phyloP scores from a whole-genome alignment of 306 rosid species.

The Trifolium dubium region DNA sequence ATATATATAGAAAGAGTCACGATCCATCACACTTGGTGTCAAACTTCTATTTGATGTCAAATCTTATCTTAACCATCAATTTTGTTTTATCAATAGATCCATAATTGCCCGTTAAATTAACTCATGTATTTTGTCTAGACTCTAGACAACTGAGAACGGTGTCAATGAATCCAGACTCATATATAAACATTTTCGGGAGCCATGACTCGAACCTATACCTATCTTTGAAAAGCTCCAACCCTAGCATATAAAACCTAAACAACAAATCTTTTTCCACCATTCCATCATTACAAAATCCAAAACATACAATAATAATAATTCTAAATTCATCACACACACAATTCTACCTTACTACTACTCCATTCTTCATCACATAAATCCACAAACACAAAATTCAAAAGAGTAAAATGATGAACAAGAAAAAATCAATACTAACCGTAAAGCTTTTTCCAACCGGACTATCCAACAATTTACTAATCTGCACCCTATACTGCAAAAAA shows the following conservation, averaged over 20 bases:
- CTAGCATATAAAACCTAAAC: not conserved
- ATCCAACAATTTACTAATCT: slow-evolving; percentile 61
- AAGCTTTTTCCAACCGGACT: slow-evolving; percentile 79
- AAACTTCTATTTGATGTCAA: not conserved
- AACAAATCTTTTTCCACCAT: not conserved
- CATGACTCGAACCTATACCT: not conserved
- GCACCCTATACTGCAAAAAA: slow-evolving; percentile 77
- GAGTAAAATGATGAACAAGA: not conserved
- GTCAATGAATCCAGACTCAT: not conserved
- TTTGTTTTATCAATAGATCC: not conserved
- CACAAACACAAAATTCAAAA: not conserved
- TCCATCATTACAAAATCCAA: not conserved
- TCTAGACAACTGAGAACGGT: not conserved
- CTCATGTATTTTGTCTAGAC: not conserved
- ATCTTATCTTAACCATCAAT: not conserved
- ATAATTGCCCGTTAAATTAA: not conserved
- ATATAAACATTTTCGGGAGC: not conserved
- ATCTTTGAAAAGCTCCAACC: not conserved
- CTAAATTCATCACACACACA: not conserved
- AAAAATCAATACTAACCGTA: slow-evolving; percentile 51
- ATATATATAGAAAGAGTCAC: not conserved
- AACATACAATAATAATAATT: not conserved
- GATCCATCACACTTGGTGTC: not conserved
- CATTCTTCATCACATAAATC: not conserved
- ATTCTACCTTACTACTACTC: not conserved